Base-by-base conservation (phyloP, 108 stramenopile genomes). In the Stephanodiscus minutulus region DNA sequence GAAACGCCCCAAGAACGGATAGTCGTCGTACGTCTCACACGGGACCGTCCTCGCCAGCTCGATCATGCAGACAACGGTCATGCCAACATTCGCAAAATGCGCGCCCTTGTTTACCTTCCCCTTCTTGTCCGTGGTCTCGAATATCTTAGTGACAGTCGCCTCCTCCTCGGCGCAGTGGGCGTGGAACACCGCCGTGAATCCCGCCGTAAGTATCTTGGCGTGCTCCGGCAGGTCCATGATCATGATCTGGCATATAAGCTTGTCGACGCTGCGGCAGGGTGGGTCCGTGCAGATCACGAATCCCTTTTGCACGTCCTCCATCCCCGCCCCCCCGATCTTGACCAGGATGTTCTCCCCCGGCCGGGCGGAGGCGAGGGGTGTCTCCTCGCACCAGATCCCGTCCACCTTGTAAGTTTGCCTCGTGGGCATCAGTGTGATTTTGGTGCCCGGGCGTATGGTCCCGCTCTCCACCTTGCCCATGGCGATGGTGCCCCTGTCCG, bases 401-500 rank as follows among this genome's bases (percentile, higher is more conserved):
- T 98, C 96, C 7, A 99, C 96, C 81, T 92, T 95, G 76, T 82
- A 94, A 41, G 69, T 33, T 37, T 94, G 83, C 47, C 93, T 82
- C 28, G 96, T 97, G 3, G 99, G 99, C 96, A 98, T 97, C 10
- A 99, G 37, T 17, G 70, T 94, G 24, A 99, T 87, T 81, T 93
- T 95, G 75, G 87, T 79, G 24, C 98, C 98, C 21, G 82, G 83
- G 28, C 86, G 82, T 48, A 99, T 54, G 21, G 94, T 89, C 25
- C 99, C 99, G 83, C 88, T 72, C 77, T 98, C 99, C 7, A 99
- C 97, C 90, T 99, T 98, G 47, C 96, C 98, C 96, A 98, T 96
- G 61, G 93, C 91, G 68, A 99, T 97, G 8, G 95, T 96, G 37
- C 99, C 99, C 64, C 98, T 89, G 72, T 99, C 99, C 15, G 76